Evolutionary conservation across 768 basidiomycete genomes (phyloP).

Genomic region (Tulasnella calospora): DNA sequence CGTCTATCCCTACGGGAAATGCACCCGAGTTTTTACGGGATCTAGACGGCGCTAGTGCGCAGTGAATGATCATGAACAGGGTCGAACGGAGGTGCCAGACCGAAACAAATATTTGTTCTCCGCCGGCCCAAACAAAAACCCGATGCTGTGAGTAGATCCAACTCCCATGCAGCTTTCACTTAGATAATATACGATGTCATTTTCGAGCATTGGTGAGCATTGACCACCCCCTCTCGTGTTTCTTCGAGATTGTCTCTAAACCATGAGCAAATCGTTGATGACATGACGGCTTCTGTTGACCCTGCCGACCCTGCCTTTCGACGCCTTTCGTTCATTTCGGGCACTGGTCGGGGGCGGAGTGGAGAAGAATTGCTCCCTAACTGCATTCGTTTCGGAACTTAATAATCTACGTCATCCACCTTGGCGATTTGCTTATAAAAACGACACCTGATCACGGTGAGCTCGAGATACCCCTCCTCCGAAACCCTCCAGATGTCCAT

Average conservation of each 20-base stretch:
- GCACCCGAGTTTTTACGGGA: no score
- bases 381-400: background rate
- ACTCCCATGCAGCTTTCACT: no score
- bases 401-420: background rate
- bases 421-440: background rate
- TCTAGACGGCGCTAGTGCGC: no score
- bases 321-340: background rate
- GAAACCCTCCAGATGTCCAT: no score
- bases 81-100: no score
- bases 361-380: background rate
- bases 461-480: background rate
- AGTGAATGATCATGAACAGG: no score
- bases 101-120: no score
- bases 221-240: background rate
- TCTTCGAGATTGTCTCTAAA: background rate
- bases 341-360: background rate
- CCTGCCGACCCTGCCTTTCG: background rate
- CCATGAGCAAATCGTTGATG: background rate
- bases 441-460: background rate
- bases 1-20: no score
- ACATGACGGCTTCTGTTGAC: background rate
- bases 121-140: no score
- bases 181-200: no score
- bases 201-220: background rate
- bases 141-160: no score